These are phyloP conservation scores for Malus hybrid DNA, from an alignment of 331 rosid species.

Conservation along the genomic window DNA sequence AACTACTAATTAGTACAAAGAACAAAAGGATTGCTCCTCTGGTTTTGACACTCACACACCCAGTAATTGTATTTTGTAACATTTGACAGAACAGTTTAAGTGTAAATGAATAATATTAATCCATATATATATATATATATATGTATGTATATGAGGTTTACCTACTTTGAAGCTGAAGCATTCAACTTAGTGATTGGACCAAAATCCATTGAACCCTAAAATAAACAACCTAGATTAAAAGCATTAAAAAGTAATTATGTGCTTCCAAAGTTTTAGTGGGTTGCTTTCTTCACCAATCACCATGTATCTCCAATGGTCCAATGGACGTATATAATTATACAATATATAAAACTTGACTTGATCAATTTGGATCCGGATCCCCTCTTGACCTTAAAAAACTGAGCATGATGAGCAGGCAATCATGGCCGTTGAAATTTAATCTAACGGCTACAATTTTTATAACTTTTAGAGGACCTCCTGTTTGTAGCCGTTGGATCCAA, in stretches of 20 bases:
- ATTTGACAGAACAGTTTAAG: neutral
- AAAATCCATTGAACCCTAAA: neutral
- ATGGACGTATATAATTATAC: neutral
- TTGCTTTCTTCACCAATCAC: neutral
- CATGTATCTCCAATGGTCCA: neutral
- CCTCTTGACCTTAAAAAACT: too few species aligned
- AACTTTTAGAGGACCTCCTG: too few species aligned
- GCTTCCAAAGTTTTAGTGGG: neutral
- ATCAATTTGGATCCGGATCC: too few species aligned
- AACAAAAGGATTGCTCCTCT: neutral
- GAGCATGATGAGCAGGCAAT: too few species aligned
- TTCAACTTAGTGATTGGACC: neutral
- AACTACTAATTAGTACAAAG: neutral
- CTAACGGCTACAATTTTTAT: too few species aligned
- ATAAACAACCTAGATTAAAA: neutral
- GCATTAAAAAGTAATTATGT: neutral
- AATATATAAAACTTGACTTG: too few species aligned
- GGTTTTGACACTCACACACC: neutral
- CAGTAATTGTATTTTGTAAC: neutral
- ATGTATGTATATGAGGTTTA: neutral
- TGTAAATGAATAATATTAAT: neutral
- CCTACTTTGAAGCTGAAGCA: neutral
- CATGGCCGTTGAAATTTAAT: too few species aligned
- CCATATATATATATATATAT: neutral
- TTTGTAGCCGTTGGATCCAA: too few species aligned